A percentile compares a stretch with the other conserved stretches of the same genome.
Evolutionary conservation across 2,329 filamentous ascomycete genomes (phyloP).

Genomic region (Aspergillus carbonarius): DNA sequence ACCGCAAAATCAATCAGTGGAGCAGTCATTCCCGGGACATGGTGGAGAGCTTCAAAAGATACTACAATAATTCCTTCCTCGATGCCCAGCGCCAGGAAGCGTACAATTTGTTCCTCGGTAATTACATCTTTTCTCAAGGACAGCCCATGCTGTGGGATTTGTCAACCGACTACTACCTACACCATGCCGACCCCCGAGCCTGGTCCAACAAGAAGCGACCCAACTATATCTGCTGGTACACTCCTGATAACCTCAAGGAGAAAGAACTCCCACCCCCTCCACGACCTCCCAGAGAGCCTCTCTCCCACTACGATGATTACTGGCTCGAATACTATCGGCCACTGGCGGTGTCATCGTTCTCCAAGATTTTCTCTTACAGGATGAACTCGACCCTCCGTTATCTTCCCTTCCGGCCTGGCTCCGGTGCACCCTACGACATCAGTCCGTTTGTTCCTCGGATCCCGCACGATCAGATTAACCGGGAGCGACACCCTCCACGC

Average conservation of each 20-base stretch:
- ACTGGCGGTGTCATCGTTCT: constrained; percentile 79
- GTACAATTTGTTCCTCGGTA: constrained; percentile 94
- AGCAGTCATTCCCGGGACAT: constrained; percentile 96
- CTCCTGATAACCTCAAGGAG: constrained; percentile 66
- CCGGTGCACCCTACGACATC: constrained; percentile 71
- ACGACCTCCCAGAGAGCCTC: constrained; percentile 29
- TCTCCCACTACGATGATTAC: constrained; percentile 77
- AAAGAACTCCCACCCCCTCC: constrained; percentile 55
- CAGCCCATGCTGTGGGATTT: constrained; percentile 98
- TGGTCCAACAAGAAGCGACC: constrained; percentile 64
- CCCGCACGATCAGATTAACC: constrained; percentile 53
- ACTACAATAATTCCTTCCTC: constrained; percentile 98
- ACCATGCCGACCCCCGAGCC: constrained; percentile 77
- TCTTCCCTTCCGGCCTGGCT: constrained; percentile 69
- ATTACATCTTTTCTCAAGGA: constrained; percentile 83
- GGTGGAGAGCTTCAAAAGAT: constrained; percentile 98
- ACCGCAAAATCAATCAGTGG: constrained; percentile 99
- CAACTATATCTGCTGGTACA: constrained; percentile 90
- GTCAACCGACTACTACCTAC: constrained; percentile 90
- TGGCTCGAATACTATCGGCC: constrained; percentile 98
- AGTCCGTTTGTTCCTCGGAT: constrained; percentile 84
- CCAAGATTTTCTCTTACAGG: constrained; percentile 88
- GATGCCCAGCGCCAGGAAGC: constrained; percentile 98
- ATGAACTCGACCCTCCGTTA: constrained; percentile 88
- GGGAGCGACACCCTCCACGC: constrained; percentile 55